These are phyloP conservation scores for Brassica hybrid DNA, from an alignment of 441 rosid species.

Conservation along the genomic window DNA sequence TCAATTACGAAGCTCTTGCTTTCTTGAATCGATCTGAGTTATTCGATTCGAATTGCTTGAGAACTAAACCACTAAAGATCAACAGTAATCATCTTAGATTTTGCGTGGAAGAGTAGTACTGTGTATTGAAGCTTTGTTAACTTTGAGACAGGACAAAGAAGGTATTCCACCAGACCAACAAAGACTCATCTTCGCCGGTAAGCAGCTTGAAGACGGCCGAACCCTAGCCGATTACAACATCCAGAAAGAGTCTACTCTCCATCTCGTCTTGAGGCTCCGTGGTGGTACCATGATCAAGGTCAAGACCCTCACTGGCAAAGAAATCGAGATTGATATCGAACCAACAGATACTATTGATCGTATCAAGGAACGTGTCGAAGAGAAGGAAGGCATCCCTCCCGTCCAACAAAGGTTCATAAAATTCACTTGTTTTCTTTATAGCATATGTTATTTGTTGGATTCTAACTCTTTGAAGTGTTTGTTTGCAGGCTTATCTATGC, in stretches of 20 bases:
- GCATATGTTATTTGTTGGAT: not conserved
- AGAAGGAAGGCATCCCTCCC: constrained; percentile 98
- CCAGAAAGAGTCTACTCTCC: constrained; percentile 93
- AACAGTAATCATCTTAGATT: not conserved
- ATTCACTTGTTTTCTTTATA: not conserved
- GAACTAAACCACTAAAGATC: no score
- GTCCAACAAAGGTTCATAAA: constrained; percentile 84
- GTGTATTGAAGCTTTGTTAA: not conserved
- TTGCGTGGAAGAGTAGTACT: not conserved
- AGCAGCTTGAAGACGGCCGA: constrained; percentile 91
- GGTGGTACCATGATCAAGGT: constrained; percentile 99
- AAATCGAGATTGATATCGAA: constrained; percentile 92
- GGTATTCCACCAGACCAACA: constrained; percentile 96
- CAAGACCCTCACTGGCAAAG: constrained; percentile 93
- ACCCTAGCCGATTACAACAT: constrained; percentile 90
- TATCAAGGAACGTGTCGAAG: constrained; percentile 94
- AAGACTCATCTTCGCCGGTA: constrained; percentile 88
- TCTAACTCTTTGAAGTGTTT: not conserved
- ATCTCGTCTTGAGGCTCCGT: constrained; percentile 87
- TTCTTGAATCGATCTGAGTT: constrained; percentile 19
- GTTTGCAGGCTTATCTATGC: constrained; percentile 85
- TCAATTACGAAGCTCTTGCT: not conserved
- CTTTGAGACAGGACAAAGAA: constrained; percentile 76
- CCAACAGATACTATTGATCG: constrained; percentile 92
- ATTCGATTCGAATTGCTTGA: not conserved